phyloP scores from a whole-genome alignment of 331 rosid species.

The Erythrophleum ivorense region DNA sequence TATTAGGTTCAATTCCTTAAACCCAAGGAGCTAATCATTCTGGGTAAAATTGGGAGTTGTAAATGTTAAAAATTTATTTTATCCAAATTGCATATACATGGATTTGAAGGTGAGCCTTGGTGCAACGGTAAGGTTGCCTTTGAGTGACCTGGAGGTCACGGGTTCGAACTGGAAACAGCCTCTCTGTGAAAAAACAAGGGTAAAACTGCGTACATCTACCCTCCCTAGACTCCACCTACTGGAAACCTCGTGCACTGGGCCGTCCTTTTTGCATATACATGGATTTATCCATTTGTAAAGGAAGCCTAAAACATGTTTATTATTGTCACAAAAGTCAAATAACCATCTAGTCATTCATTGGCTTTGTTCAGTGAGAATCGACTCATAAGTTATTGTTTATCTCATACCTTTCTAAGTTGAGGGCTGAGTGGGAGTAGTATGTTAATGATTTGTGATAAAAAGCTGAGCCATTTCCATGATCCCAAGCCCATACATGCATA shows the following conservation, averaged over 20 bases:
- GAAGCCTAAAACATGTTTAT: not conserved
- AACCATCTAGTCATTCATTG: slow-evolving; percentile 25
- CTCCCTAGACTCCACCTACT: too few relatives aligned
- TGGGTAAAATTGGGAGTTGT: not conserved
- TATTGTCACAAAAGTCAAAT: slow-evolving; percentile 25
- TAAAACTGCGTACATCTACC: too few relatives aligned
- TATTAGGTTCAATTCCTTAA: not conserved
- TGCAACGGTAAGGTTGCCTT: too few relatives aligned
- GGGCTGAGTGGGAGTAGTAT: not conserved
- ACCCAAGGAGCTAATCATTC: not conserved
- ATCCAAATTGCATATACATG: not conserved
- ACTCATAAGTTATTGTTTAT: slow-evolving; percentile 20
- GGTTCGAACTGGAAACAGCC: too few relatives aligned
- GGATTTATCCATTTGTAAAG: not conserved
- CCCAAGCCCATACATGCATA: slow-evolving; percentile 7
- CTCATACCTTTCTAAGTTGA: slow-evolving; percentile 13
- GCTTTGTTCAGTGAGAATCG: slow-evolving; percentile 24
- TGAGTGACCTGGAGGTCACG: too few relatives aligned
- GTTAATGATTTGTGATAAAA: slow-evolving; percentile 5
- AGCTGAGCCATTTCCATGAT: slow-evolving; percentile 14
- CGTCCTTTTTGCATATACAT: not conserved
- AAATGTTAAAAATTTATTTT: not conserved
- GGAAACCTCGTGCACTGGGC: too few relatives aligned
- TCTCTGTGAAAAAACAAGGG: too few relatives aligned
- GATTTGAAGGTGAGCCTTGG: too few relatives aligned